Percentiles rank a stretch among this genome's conserved stretches.
Evolutionary conservation across 2,329 filamentous ascomycete species (phyloP).

Genomic region (Ceratocystis papillata): DNA sequence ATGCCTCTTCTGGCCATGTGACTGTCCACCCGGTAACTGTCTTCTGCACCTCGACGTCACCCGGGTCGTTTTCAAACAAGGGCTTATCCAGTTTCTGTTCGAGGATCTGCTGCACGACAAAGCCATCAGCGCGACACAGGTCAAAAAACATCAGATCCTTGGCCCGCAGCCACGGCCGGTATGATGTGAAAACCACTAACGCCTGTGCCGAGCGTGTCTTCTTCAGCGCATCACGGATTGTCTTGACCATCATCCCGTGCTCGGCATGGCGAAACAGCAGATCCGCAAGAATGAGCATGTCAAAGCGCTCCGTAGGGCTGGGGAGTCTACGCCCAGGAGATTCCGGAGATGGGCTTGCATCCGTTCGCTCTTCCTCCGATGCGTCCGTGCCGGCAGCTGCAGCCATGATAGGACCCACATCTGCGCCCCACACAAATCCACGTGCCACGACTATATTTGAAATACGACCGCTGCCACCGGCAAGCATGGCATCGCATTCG

Average conservation of each 20-base stretch:
- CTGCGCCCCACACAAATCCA: constrained; percentile 76
- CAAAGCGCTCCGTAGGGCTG: constrained; percentile 43
- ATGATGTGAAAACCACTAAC: constrained; percentile 87
- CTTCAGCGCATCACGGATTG: constrained; percentile 57
- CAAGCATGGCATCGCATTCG: constrained; percentile 37
- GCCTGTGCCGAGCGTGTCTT: constrained; percentile 48
- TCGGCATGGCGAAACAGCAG: constrained; percentile 85
- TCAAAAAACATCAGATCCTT: constrained; percentile 84
- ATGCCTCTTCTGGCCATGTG: constrained; percentile 45
- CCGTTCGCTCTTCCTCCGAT: constrained; percentile 23
- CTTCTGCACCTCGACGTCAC: constrained; percentile 67
- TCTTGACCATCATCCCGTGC: constrained; percentile 65
- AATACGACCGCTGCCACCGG: constrained; percentile 31
- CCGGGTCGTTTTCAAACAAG: constrained; percentile 81
- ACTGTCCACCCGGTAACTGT: constrained; percentile 73
- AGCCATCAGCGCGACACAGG: constrained; percentile 56
- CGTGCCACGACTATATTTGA: constrained; percentile 42
- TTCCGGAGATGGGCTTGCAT: neutral
- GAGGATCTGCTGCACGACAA: constrained; percentile 66
- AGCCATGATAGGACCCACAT: constrained; percentile 47
- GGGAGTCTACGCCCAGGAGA: neutral
- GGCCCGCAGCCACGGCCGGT: constrained; percentile 78
- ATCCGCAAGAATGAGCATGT: constrained; percentile 77
- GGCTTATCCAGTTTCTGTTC: constrained; percentile 75
- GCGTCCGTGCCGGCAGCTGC: neutral